Evolutionary conservation across 371 early-diverging fungal species (phyloP), one percentile per base, ranked within the genome.

Genomic region (Syncephalastrum contaminatum): DNA sequence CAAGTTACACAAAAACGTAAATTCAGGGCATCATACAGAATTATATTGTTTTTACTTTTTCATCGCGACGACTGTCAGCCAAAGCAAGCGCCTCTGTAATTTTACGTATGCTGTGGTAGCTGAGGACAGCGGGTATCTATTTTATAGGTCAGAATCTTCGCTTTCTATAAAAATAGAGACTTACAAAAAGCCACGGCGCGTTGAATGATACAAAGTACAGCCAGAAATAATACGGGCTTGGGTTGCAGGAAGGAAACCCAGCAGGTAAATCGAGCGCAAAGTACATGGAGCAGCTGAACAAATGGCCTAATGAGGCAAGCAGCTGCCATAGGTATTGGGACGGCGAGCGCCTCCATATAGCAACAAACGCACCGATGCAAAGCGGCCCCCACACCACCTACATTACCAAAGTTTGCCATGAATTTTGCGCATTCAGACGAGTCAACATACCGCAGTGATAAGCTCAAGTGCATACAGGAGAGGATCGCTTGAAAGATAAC

Each of bases 391-490:
- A 85, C 19, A 88, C 70, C 59, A 82, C 81, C 89, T 85, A 60
- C n/a, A 40, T 0, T 30, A 48, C 18, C 18, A 39, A 25, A 56
- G 55, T 30, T 14, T 24, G 41, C 69, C 43, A 18, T 56, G 36
- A 16, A 0, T 51, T 50, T 36, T 19, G 8, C 12, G 14, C 16
- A 4, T 46, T 21, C 4, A 22, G 27, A 24, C 47, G 41, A 45
- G n/a, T 47, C 22, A 16, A 69, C 78, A 73, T 77, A 92, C 89
- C 19, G 89, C 89, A 16, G 97, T 95, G 51, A 95, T 85, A n/a
- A 76, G 72, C 73, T 96, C 97, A 80, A 95, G 85, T 48, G 85
- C 75, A 27, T 89, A 62, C 5, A 94, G 86, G 53, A 90, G 85
- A 8, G 87, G 72, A 56, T 97, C 97, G 43, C 76, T 69, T 25